These are phyloP conservation scores for Begonia fuchsioides DNA, from an alignment of 306 rosid genomes.

Conservation along the genomic window DNA sequence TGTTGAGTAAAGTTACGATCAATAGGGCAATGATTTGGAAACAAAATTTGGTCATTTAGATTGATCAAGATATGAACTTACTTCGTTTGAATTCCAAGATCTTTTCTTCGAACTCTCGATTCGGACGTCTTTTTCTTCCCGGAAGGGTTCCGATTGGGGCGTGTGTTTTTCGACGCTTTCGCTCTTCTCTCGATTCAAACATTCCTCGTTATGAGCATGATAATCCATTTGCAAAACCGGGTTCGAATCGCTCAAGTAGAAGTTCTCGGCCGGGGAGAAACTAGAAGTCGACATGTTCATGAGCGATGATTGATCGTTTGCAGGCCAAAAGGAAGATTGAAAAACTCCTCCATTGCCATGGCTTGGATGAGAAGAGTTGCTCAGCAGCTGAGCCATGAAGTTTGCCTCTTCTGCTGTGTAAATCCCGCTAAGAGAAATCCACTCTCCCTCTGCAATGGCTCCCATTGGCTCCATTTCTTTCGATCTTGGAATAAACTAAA, in stretches of 20 bases:
- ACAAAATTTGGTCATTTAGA: background rate
- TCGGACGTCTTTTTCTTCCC: conserved; percentile 16
- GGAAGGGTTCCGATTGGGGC: conserved; percentile 11
- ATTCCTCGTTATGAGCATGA: conserved; percentile 17
- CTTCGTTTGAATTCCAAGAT: conserved; percentile 32
- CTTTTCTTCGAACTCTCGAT: conserved; percentile 34
- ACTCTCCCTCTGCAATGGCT: conserved; percentile 33
- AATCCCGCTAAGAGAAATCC: conserved; percentile 46
- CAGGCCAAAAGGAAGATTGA: conserved; percentile 39
- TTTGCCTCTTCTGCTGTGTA: conserved; percentile 44
- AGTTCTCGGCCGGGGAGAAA: background rate
- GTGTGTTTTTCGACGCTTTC: conserved; percentile 13
- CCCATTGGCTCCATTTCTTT: conserved; percentile 37
- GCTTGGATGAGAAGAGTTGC: conserved; percentile 12
- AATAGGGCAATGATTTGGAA: background rate
- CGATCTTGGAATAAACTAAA: background rate
- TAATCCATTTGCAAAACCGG: conserved; percentile 22
- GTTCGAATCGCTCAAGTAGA: conserved; percentile 12
- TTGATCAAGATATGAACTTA: conserved; percentile 9
- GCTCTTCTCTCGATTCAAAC: conserved; percentile 22
- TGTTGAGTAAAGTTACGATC: background rate
- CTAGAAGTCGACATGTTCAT: conserved; percentile 2
- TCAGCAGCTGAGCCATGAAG: conserved; percentile 45
- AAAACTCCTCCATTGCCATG: conserved; percentile 19
- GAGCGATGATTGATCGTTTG: conserved; percentile 19